Conservation (phyloP, 441 rosid genomes). For the Corymbia calophylla region DNA sequence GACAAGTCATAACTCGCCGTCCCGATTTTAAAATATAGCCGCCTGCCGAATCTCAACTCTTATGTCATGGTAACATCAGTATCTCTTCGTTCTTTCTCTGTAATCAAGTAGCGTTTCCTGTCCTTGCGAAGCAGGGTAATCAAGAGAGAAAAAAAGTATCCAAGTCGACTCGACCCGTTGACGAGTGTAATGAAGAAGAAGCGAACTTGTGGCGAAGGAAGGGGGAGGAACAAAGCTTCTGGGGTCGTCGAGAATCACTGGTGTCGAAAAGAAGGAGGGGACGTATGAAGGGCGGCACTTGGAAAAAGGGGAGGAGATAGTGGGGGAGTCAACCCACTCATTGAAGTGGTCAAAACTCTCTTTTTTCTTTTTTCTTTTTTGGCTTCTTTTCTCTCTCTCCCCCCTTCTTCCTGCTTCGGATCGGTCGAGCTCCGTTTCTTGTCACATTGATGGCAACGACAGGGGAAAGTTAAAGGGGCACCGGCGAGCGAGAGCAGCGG, state of each 20-base stretch:
- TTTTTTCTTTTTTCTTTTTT: not conserved
- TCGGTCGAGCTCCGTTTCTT: not conserved
- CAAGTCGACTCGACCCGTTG: not conserved
- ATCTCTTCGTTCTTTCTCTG: not conserved
- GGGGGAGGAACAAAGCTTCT: not conserved
- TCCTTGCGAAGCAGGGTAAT: not conserved
- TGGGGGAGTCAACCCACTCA: not conserved
- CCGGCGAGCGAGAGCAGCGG: not conserved
- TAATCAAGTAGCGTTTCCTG: not conserved
- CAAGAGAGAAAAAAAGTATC: not conserved
- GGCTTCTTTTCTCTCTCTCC: too few species aligned
- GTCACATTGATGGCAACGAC: not conserved
- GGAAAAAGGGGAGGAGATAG: not conserved
- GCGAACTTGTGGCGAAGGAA: not conserved
- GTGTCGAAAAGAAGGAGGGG: not conserved
- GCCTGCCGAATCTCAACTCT: not conserved
- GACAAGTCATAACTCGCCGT: not conserved
- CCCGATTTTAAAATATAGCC: not conserved
- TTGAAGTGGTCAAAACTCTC: slow-evolving; percentile 2
- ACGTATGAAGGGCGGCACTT: not conserved
- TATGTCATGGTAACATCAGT: not conserved
- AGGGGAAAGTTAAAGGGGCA: not conserved
- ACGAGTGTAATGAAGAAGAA: not conserved
- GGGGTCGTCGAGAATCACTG: not conserved
- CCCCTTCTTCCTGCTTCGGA: not conserved